These are phyloP conservation scores for Striga hermonthica DNA, from an alignment of 305 asterid genomes.

Conservation along the genomic window DNA sequence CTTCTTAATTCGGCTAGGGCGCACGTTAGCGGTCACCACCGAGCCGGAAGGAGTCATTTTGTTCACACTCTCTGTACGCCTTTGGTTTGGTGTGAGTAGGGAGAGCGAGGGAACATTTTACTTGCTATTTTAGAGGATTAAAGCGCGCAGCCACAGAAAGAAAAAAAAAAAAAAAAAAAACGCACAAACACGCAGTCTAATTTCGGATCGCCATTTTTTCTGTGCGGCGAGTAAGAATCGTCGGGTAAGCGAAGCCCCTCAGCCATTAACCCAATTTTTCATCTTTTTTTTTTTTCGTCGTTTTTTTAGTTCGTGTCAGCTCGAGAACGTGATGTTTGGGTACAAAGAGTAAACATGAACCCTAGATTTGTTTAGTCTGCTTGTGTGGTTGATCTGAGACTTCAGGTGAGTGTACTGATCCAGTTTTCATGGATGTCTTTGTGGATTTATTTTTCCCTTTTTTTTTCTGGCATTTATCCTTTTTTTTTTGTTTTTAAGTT, in stretches of 20 bases:
- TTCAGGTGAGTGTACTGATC: constrained; percentile 28
- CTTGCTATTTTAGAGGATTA: constrained; percentile 32
- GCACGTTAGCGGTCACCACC: constrained; percentile 27
- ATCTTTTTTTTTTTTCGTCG: constrained; percentile 18
- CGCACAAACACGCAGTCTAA: constrained; percentile 36
- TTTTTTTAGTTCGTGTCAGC: constrained; percentile 17
- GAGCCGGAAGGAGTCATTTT: constrained; percentile 20
- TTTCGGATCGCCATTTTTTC: constrained; percentile 37
- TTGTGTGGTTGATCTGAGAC: constrained; percentile 35
- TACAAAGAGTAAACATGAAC: constrained; percentile 8
- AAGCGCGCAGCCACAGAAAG: constrained; percentile 21
- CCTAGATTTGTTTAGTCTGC: constrained; percentile 31
- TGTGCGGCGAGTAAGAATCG: constrained; percentile 39
- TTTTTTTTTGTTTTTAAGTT: too few relatives aligned
- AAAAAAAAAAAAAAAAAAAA: background rate
- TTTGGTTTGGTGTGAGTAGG: background rate
- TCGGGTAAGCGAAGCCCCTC: constrained; percentile 39
- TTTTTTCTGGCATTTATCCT: too few relatives aligned
- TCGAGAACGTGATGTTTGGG: constrained; percentile 11
- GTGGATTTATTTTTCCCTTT: constrained; percentile 3
- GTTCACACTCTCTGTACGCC: background rate
- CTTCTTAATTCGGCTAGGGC: background rate
- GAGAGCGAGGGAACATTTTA: constrained; percentile 33
- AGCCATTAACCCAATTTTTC: constrained; percentile 35
- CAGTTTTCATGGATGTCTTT: constrained; percentile 6